Evolutionary conservation across 2,329 filamentous ascomycete genomes (phyloP).

Genomic region (Colletotrichum karsti): DNA sequence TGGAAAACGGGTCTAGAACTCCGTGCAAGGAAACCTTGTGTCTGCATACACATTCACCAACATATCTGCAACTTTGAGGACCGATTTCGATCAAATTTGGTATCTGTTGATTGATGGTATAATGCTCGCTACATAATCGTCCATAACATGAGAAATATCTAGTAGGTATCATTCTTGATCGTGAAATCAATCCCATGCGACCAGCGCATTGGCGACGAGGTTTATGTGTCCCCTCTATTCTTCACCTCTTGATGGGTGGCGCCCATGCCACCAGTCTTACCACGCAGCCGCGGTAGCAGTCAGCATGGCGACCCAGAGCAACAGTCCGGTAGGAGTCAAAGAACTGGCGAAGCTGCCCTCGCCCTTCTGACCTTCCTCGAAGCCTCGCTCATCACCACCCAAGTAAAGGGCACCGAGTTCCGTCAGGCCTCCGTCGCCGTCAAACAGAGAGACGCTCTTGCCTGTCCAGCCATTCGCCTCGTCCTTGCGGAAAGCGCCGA

Average conservation of each 20-base stretch:
- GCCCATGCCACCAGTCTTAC: background rate
- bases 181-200: background rate
- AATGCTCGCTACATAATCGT: background rate
- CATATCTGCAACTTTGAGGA: too few species aligned
- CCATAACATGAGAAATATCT: background rate
- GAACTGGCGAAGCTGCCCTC: constrained; percentile 7
- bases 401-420: constrained; percentile 47
- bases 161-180: background rate
- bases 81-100: too few species aligned
- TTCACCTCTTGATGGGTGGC: too few species aligned
- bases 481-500: constrained; percentile 46
- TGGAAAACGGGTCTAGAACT: too few species aligned
- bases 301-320: background rate
- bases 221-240: background rate
- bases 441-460: constrained; percentile 45
- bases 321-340: background rate
- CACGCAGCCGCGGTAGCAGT: background rate
- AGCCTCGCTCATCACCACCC: constrained; percentile 47
- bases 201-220: background rate
- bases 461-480: constrained; percentile 50
- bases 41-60: too few species aligned
- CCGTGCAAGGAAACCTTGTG: too few species aligned
- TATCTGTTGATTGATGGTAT: background rate
- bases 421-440: constrained; percentile 46
- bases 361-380: constrained; percentile 39